A percentile compares a stretch with the other conserved stretches of the same genome.
phyloP scores from a whole-genome alignment of 257 asterid species.

The Lantana camara region DNA sequence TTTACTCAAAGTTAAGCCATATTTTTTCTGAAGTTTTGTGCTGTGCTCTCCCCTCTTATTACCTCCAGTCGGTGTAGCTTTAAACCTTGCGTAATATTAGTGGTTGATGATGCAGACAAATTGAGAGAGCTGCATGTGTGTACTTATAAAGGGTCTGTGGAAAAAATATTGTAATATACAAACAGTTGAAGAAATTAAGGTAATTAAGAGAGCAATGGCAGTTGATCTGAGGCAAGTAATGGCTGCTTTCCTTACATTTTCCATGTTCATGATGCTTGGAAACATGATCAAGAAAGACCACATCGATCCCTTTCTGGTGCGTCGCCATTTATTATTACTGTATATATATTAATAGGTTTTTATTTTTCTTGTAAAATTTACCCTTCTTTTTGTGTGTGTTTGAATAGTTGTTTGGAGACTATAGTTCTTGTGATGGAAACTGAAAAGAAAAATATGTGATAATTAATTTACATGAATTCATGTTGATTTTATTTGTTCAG shows the following conservation, averaged over 20 bases:
- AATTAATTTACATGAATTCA: no score
- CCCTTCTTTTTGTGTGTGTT: no score
- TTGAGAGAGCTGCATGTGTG: not conserved
- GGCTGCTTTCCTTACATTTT: slow-evolving; percentile 60
- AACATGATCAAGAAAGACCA: slow-evolving; percentile 61
- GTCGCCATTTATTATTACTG: slow-evolving; percentile 2
- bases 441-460: no score
- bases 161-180: slow-evolving; percentile 1
- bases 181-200: not conserved
- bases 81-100: not conserved
- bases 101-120: slow-evolving; percentile 17
- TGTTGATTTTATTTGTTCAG: no score
- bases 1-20: slow-evolving; percentile 18
- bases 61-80: slow-evolving; percentile 21
- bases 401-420: no score
- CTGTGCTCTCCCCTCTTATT: slow-evolving; percentile 7
- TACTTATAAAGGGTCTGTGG: slow-evolving; percentile 10
- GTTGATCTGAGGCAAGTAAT: slow-evolving; percentile 56
- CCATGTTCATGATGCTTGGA: slow-evolving; percentile 64
- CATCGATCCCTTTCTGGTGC: slow-evolving; percentile 55
- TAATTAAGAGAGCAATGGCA: slow-evolving; percentile 28
- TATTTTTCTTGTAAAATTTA: no score
- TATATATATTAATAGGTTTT: no score
- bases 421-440: no score
- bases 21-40: slow-evolving; percentile 32